Evolutionary conservation across 1,139 yeast species (phyloP), one percentile per base, ranked within the genome.

Genomic region (Candida glucosophila): DNA sequence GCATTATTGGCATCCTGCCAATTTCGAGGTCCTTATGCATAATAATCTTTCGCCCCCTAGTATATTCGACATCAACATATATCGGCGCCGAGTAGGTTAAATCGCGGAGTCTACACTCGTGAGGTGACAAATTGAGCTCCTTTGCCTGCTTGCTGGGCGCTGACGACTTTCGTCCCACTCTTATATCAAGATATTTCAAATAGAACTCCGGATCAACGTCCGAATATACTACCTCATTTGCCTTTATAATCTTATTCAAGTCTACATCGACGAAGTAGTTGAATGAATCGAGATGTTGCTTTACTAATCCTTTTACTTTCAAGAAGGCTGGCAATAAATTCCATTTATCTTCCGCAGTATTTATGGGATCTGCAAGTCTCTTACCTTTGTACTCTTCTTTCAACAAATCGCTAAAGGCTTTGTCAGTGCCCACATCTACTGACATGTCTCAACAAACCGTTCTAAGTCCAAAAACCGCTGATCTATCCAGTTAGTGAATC

Each of bases 201-300:
- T 88, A 90, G 47, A 90, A 90, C 47, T 88, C 95, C 1, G 98
- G 98, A 56, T 88, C 97, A 17, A 90, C 97, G 53, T 90, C 99
- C 37, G 93, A 78, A 22, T 90, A 63, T 20, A 90, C 88, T 33
- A 73, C 58, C 53, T 88, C 92, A 52, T 90, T 90, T 15, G 99
- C 98, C 41, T 73, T 63, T 35, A 90, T 80, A 49, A 90, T 92
- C 50, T 90, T 90, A 55, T 81, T 85, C 52, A 90, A 67, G 48
- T 90, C 99, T 6, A 76, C 77, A 46, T 92, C 97, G 15, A 90
- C 94, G 52, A 90, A 90, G 55, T 83, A 90, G 49, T 90, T 88
- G 67, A 86, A 90, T 11, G 98, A 90, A 47, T 90, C 98, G 47
- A 92, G 63, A 61, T 90, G 98, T 58, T 90, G 99, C 46, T 92